phyloP scores from a whole-genome alignment of 495 filamentous ascomycete genomes.

The Aspergillus asperescens region DNA sequence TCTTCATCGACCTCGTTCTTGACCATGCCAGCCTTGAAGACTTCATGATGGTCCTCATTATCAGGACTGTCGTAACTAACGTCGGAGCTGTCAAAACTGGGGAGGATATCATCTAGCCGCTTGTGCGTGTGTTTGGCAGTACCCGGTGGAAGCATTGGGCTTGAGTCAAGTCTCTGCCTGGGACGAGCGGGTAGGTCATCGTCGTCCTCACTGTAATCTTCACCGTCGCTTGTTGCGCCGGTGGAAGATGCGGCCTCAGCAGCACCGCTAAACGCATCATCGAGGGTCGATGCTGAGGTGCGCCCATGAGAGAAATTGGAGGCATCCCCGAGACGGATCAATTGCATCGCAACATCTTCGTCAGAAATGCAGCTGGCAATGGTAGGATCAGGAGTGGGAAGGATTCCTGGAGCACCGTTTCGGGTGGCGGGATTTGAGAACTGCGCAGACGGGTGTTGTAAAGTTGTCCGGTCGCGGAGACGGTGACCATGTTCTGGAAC shows the following conservation, averaged over 20 bases:
- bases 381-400: conserved; percentile 92
- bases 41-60: conserved; percentile 52
- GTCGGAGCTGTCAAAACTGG: conserved; percentile 63
- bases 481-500: conserved; percentile 58
- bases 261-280: conserved; percentile 83
- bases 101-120: conserved; percentile 58
- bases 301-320: conserved; percentile 85
- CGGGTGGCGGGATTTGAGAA: conserved; percentile 39
- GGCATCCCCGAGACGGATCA: conserved; percentile 91
- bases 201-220: conserved; percentile 68
- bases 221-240: conserved; percentile 71
- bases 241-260: conserved; percentile 84
- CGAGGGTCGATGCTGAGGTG: conserved; percentile 87
- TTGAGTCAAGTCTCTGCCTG: conserved; percentile 56
- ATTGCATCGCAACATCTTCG: conserved; percentile 92
- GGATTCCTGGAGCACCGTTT: conserved; percentile 49
- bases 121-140: conserved; percentile 49
- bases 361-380: conserved; percentile 93
- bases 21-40: conserved; percentile 53
- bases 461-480: conserved; percentile 52
- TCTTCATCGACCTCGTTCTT: conserved; percentile 50
- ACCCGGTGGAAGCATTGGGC: conserved; percentile 48
- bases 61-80: conserved; percentile 58
- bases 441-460: conserved; percentile 27
- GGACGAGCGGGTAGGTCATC: conserved; percentile 58